Evolutionary conservation across 1,284 basidiomycete genomes (phyloP).

Genomic region (Cryptococcus jaspeensis): DNA sequence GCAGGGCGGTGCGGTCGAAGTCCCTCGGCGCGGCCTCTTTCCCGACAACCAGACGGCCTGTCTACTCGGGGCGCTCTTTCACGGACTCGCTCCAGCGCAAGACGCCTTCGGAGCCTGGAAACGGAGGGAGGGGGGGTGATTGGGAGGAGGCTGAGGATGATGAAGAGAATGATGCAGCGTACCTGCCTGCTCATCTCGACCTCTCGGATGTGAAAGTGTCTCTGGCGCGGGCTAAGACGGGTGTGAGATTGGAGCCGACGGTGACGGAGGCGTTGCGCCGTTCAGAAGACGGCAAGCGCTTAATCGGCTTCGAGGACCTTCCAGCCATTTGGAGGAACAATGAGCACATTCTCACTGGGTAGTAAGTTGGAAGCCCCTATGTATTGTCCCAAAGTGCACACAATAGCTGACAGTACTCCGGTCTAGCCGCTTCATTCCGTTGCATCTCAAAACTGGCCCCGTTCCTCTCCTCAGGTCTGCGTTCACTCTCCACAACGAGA

Average conservation of each 20-base stretch:
- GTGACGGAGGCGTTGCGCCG: conserved; percentile 51
- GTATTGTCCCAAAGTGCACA: neutral
- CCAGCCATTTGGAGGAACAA: conserved; percentile 83
- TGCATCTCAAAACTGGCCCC: conserved; percentile 65
- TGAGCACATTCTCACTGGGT: conserved; percentile 74
- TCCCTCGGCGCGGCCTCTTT: conserved; percentile 21
- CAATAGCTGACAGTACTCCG: neutral
- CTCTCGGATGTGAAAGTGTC: conserved; percentile 22
- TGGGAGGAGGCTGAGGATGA: conserved; percentile 9
- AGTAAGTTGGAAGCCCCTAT: no score
- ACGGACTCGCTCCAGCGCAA: no score
- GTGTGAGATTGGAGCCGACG: conserved; percentile 18
- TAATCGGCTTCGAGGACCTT: conserved; percentile 75
- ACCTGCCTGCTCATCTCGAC: conserved; percentile 12
- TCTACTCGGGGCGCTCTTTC: conserved; percentile 7
- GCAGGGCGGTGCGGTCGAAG: conserved; percentile 40
- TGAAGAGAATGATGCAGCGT: conserved; percentile 11
- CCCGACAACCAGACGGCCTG: neutral
- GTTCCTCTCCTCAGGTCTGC: conserved; percentile 69
- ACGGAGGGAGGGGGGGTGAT: conserved; percentile 1
- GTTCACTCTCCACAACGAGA: conserved; percentile 83
- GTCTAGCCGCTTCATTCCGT: conserved; percentile 70
- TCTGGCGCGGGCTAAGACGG: neutral
- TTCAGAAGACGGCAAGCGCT: conserved; percentile 64
- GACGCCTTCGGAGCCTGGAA: neutral